Conservation (phyloP, 441 rosid species). For the Populus hybrid region DNA sequence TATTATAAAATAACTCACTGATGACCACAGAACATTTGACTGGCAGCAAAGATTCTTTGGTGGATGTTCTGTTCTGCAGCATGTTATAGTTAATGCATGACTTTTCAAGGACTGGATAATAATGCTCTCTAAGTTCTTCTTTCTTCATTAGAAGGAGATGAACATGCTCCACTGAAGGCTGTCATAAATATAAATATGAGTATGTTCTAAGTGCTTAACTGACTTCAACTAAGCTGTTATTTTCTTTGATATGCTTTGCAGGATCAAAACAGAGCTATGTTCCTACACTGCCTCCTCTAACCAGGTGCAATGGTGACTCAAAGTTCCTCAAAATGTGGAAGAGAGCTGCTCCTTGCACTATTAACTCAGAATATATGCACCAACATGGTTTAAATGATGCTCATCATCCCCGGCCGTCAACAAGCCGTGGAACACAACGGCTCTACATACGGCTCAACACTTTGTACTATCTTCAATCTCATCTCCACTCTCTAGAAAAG, state of each 20-base stretch:
- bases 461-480: constrained; percentile 62
- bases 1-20: too few relatives aligned
- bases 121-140: neutral
- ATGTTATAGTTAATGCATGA: neutral
- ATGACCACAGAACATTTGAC: neutral
- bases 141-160: neutral
- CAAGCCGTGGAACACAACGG: constrained; percentile 85
- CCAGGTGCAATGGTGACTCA: constrained; percentile 75
- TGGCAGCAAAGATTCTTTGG: neutral
- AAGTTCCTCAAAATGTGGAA: constrained; percentile 68
- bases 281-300: constrained; percentile 77
- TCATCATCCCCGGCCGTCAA: constrained; percentile 72
- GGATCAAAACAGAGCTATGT: constrained; percentile 80
- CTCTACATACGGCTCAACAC: constrained; percentile 85
- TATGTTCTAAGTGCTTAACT: neutral
- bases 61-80: neutral
- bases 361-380: constrained; percentile 27
- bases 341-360: constrained; percentile 61
- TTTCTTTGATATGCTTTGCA: constrained; percentile 19
- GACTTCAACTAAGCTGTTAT: neutral
- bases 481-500: constrained; percentile 70
- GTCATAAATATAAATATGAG: neutral
- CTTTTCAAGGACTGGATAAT: neutral
- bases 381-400: constrained; percentile 29
- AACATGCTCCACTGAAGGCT: neutral